Evolutionary conservation across 2,329 filamentous ascomycete species (phyloP), one percentile per base, ranked within the genome.

Genomic region (Aspergillus awamori): DNA sequence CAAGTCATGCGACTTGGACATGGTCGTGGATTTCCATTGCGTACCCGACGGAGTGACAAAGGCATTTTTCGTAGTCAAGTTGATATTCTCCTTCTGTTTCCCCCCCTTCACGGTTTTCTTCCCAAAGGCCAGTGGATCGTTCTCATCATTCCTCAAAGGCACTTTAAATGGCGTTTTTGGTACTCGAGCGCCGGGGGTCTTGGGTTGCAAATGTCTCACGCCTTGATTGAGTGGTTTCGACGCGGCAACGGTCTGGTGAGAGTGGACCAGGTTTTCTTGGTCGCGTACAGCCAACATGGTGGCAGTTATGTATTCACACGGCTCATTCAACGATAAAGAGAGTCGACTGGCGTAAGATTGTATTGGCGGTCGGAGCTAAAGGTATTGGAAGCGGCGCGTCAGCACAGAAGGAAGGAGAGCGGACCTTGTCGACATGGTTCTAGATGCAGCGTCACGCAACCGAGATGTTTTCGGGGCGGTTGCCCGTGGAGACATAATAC

Each of bases 261-360:
- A 85, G 74, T 92, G 88, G 70, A 92, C 86, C 76, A 92, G 80
- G 78, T 97, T 97, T 78, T 97, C 93, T 80, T 97, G 92, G 77
- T 97, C 91, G 70, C 88, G 86, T 72, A 89, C 84, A 63, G 91
- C 90, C 74, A 92, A 83, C 92, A 93, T 96, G 61, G 64, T 81
- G 70, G 68, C 69, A 63, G 61, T 59, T 65, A 30, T 20, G 62
- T 28, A 58, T 55, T 61, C 36, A 43, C 17, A 28, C 41, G 66
- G 47, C 41, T 65, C 70, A 72, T 74, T 56, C 62, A 70, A 58
- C 20, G 36, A 24, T 7, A 13, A 41, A 28, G 13, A 53, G 11
- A 20, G 20, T 45, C 22, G 24, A 36, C 48, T 4, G 57, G 20
- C 17, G 24, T 43, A 17, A 17, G 45, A 15, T 36, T 36, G 13